phyloP scores from a whole-genome alignment of 345 rosid species.

The Linum usitatissimum region DNA sequence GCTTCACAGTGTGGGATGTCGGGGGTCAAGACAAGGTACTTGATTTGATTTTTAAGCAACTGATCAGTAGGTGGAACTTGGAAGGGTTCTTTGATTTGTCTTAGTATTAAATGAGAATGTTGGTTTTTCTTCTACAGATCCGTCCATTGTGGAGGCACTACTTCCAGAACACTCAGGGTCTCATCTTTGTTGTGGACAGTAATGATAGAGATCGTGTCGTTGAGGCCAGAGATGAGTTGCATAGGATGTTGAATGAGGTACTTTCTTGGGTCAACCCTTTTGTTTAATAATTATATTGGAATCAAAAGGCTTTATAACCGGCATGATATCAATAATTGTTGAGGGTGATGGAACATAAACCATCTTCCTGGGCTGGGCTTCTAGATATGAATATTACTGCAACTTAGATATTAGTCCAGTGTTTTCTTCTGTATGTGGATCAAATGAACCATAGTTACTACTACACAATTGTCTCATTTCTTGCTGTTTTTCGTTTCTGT shows the following conservation, averaged over 20 bases:
- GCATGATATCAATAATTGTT: too few relatives aligned
- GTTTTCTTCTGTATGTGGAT: too few relatives aligned
- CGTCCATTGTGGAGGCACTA: slow-evolving; percentile 1
- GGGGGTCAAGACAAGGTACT: slow-evolving; percentile 8
- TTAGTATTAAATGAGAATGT: not conserved
- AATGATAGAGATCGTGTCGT: not conserved
- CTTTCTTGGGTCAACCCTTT: not conserved
- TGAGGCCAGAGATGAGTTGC: not conserved
- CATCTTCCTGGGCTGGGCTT: too few relatives aligned
- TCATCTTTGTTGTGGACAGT: not conserved
- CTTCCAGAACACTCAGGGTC: not conserved
- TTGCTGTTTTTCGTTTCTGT: too few relatives aligned
- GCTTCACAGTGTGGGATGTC: slow-evolving; percentile 8
- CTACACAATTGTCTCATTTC: too few relatives aligned
- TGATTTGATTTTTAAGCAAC: not conserved
- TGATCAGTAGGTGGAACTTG: not conserved
- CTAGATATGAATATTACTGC: too few relatives aligned
- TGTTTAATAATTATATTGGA: too few relatives aligned
- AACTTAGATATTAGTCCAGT: too few relatives aligned
- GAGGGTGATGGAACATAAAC: too few relatives aligned
- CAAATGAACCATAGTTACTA: too few relatives aligned
- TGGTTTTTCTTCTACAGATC: not conserved
- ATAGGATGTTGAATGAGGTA: not conserved
- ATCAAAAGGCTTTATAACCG: too few relatives aligned
- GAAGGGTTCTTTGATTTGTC: not conserved